Conservation (phyloP, 2,329 filamentous ascomycete species). For the Ambrosiella beaveri region DNA sequence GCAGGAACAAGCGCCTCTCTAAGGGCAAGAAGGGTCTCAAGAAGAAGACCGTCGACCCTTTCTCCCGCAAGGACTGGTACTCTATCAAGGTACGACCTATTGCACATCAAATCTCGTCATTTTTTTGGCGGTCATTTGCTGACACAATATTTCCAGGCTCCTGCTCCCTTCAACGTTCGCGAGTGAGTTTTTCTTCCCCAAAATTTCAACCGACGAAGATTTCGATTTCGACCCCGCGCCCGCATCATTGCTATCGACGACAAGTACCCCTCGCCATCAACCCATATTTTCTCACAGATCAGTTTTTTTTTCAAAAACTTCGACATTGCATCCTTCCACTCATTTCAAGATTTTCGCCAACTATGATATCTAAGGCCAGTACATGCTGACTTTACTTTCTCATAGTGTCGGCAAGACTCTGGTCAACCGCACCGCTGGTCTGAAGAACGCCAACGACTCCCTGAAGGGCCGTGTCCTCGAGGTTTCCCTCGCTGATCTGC, state of each 20-base stretch:
- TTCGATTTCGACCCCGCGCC: background rate
- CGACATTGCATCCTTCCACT: background rate
- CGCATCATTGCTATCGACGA: background rate
- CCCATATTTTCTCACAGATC: background rate
- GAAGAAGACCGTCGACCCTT: conserved; percentile 97
- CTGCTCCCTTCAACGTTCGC: conserved; percentile 86
- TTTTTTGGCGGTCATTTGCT: background rate
- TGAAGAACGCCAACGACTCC: conserved; percentile 99
- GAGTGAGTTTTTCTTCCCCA: conserved; percentile 51
- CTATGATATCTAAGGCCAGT: conserved; percentile 1
- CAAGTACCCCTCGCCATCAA: background rate
- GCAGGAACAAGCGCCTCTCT: conserved; percentile 98
- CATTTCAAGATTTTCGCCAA: background rate
- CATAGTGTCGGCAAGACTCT: conserved; percentile 96
- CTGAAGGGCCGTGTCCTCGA: conserved; percentile 98
- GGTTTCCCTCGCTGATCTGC: conserved; percentile 94
- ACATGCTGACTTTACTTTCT: conserved; percentile 14
- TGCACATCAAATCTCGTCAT: background rate
- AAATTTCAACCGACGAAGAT: conserved; percentile 1
- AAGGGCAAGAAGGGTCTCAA: conserved; percentile 99
- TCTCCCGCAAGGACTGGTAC: conserved; percentile 99
- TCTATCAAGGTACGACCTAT: conserved; percentile 63
- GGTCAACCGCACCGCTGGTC: conserved; percentile 97
- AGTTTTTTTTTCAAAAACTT: background rate
- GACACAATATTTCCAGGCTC: conserved; percentile 43